Evolutionary conservation across 1,284 basidiomycete species (phyloP), one percentile per base, ranked within the genome.

Genomic region (Polyporus tsugae): DNA sequence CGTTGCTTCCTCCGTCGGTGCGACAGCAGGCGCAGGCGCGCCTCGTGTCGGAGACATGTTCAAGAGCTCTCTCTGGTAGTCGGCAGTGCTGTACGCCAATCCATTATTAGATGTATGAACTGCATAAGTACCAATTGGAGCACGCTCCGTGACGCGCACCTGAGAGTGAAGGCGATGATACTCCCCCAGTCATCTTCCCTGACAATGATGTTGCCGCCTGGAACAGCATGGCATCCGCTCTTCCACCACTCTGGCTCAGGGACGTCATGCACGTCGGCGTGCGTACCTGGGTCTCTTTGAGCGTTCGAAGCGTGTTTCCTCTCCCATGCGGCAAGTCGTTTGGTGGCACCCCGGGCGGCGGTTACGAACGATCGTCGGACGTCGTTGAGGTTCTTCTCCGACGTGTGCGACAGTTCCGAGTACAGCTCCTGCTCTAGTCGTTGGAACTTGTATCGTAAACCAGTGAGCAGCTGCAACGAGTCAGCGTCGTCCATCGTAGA

Each of bases 151-250:
- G 36, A 49, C 29, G 13, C 64, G 33, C 69, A 89, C 89, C 90
- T 89, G 60, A 92, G 79, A 2, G 90, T 91, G 78, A 89, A 91
- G 2, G 91, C 88, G 71, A 92, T 92, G 61, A 93, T 88, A 75
- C 90, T 92, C 1, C 90, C 90, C 89, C 88, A 91, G 76, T 92
- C 91, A 70, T 87, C 84, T 73, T 94, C 92, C 62, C 86, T 78
- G 9, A 94, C 84, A 63, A 94, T 83, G 2, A 93, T 83, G 71
- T 87, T 88, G 10, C 89, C 86, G 4, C 89, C 88, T 17, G 92
- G 91, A 19, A 91, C 80, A 42, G 86, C 87, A 80, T 94, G 89
- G 72, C 84, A 88, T 7, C 83, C 84, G 22, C 79, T 80, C n/a
- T 78, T 78, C 86, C 87, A 90, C 87, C 91, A 93, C 36, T 84